These are phyloP conservation scores for Pyrrhoderma lamaoense DNA, from an alignment of 1,284 basidiomycete genomes.

Conservation along the genomic window DNA sequence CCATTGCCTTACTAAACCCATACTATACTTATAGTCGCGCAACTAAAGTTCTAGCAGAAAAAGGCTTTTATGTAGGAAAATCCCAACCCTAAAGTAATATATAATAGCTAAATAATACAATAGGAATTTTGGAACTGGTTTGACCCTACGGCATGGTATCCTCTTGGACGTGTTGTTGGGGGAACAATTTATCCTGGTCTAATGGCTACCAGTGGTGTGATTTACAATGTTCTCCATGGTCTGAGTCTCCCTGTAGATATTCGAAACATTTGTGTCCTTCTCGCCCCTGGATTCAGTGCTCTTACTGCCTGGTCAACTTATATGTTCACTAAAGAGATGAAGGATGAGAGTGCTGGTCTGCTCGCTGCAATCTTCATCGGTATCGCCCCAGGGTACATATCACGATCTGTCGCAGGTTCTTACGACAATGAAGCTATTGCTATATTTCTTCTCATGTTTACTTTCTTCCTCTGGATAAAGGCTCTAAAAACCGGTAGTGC, in stretches of 20 bases:
- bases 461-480: constrained; percentile 97
- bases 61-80: constrained; percentile 82
- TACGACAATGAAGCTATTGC: constrained; percentile 99
- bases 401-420: constrained; percentile 96
- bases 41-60: constrained; percentile 77
- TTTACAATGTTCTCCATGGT: constrained; percentile 85
- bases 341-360: constrained; percentile 88
- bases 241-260: constrained; percentile 97
- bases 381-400: constrained; percentile 97
- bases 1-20: neutral
- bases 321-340: constrained; percentile 94
- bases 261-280: constrained; percentile 92
- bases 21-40: constrained; percentile 58
- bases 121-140: constrained; percentile 99
- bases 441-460: constrained; percentile 99
- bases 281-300: constrained; percentile 95
- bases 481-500: constrained; percentile 93
- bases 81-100: neutral
- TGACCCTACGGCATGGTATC: constrained; percentile 98
- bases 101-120: constrained; percentile 12
- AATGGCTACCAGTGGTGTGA: constrained; percentile 96
- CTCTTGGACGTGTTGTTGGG: constrained; percentile 94
- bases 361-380: constrained; percentile 98
- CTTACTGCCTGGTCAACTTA: constrained; percentile 98
- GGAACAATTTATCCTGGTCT: constrained; percentile 97